Percentiles rank a stretch among this genome's conserved stretches.
phyloP scores from a whole-genome alignment of 768 basidiomycete species.

The Leccinellum luteum region DNA sequence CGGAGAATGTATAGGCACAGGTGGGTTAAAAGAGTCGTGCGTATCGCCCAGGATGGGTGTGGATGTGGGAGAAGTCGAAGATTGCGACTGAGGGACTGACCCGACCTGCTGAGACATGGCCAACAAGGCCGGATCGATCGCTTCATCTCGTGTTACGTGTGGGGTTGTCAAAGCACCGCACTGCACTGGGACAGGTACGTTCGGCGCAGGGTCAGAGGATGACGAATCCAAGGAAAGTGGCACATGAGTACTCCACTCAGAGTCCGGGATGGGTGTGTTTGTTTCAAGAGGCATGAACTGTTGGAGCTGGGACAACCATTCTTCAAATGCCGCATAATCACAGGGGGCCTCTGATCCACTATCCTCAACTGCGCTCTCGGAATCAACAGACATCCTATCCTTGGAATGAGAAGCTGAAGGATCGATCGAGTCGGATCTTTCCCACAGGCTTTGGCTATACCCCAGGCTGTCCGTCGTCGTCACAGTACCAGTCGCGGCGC shows the following conservation, averaged over 20 bases:
- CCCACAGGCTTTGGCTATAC: constrained; percentile 39
- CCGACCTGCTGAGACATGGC: constrained; percentile 24
- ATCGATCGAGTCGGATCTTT: constrained; percentile 19
- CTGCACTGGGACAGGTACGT: not conserved
- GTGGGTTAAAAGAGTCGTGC: constrained; percentile 8
- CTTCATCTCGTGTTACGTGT: constrained; percentile 16
- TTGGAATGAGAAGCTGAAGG: not conserved
- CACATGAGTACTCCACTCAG: constrained; percentile 2
- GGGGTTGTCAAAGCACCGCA: not conserved
- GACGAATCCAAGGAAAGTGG: constrained; percentile 2
- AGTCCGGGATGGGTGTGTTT: constrained; percentile 7
- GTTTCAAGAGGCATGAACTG: constrained; percentile 36
- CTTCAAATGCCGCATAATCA: constrained; percentile 45
- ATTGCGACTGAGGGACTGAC: not conserved
- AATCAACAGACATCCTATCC: constrained; percentile 11
- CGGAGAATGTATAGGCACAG: constrained; percentile 27
- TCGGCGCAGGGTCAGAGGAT: not conserved
- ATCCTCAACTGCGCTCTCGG: constrained; percentile 11
- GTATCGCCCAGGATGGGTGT: not conserved
- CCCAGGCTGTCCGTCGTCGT: constrained; percentile 25
- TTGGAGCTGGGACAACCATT: constrained; percentile 52
- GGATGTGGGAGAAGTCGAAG: not conserved
- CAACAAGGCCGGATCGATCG: constrained; percentile 34
- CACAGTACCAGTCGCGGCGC: not conserved
- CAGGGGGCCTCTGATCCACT: constrained; percentile 9